These are phyloP conservation scores for Cyberlindnera maritima DNA, from an alignment of 805 yeast species.

Conservation along the genomic window DNA sequence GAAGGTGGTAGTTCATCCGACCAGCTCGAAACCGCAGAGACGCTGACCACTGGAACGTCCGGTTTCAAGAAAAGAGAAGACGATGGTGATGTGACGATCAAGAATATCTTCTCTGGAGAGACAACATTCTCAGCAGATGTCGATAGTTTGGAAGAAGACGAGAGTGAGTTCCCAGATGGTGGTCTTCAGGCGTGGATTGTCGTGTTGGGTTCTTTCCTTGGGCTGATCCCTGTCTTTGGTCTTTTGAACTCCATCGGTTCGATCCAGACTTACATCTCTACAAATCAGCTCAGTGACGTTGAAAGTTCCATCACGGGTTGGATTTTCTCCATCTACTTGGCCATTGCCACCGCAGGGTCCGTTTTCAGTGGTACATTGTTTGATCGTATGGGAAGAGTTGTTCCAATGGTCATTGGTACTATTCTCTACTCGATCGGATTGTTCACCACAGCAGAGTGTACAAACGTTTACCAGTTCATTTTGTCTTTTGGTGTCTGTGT, in stretches of 20 bases:
- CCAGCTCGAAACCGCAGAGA: background rate
- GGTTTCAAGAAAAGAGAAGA: slow-evolving; percentile 9
- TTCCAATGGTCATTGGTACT: slow-evolving; percentile 45
- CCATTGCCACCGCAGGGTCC: slow-evolving; percentile 50
- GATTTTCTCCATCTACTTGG: slow-evolving; percentile 62
- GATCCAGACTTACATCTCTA: slow-evolving; percentile 56
- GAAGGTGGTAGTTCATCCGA: background rate
- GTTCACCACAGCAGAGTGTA: slow-evolving; percentile 54
- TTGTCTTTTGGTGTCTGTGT: slow-evolving; percentile 53
- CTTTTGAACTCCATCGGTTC: slow-evolving; percentile 62
- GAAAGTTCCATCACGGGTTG: slow-evolving; percentile 52
- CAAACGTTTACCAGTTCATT: slow-evolving; percentile 56
- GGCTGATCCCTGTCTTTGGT: slow-evolving; percentile 58
- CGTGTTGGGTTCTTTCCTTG: slow-evolving; percentile 59
- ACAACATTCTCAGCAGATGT: slow-evolving; percentile 3
- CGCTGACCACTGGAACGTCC: slow-evolving; percentile 4
- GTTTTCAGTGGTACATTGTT: slow-evolving; percentile 58
- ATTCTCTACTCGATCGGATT: slow-evolving; percentile 48
- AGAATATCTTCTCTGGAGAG: slow-evolving; percentile 11
- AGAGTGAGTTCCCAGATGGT: slow-evolving; percentile 46
- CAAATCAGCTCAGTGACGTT: slow-evolving; percentile 49
- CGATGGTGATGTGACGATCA: slow-evolving; percentile 1
- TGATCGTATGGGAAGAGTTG: slow-evolving; percentile 56
- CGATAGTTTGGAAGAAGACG: slow-evolving; percentile 14
- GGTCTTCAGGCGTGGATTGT: slow-evolving; percentile 56